Conservation (phyloP, 345 rosid species). For the Iberis pinnata region DNA sequence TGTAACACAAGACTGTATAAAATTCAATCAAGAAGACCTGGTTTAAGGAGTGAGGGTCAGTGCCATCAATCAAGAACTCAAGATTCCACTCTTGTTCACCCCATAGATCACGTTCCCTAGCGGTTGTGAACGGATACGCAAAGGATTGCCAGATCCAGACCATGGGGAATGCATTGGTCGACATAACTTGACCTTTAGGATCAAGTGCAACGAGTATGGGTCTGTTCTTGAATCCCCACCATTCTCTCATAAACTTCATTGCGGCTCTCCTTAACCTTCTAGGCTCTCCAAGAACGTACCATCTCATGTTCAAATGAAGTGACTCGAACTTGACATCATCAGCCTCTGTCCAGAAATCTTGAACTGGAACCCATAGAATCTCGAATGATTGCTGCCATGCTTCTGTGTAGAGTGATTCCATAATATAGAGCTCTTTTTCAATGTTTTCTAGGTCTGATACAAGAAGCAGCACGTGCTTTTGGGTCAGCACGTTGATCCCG, state of each 20-base stretch:
- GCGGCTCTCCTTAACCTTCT: constrained; percentile 41
- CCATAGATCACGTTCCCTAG: constrained; percentile 55
- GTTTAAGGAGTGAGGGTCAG: constrained; percentile 36
- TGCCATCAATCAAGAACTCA: constrained; percentile 45
- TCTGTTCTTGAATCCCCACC: constrained; percentile 59
- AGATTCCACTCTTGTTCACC: constrained; percentile 52
- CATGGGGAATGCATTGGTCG: constrained; percentile 75
- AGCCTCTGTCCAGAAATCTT: constrained; percentile 46
- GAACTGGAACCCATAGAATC: constrained; percentile 71
- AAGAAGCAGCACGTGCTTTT: constrained; percentile 60
- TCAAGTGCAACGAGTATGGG: constrained; percentile 73
- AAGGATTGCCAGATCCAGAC: constrained; percentile 70
- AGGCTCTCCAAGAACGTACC: constrained; percentile 68
- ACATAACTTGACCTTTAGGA: constrained; percentile 64
- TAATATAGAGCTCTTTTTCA: constrained; percentile 43
- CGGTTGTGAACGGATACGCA: constrained; percentile 70
- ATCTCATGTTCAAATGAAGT: constrained; percentile 53
- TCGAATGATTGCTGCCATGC: constrained; percentile 49
- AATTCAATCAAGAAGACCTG: constrained; percentile 36
- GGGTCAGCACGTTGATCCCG: constrained; percentile 54
- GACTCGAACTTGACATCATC: constrained; percentile 42
- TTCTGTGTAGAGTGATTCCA: constrained; percentile 48
- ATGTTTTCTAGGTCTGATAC: constrained; percentile 62
- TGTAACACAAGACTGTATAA: not conserved
- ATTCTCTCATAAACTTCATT: constrained; percentile 46